phyloP scores from a whole-genome alignment of 2,329 filamentous ascomycete species.

The Cladophialophora immunda region DNA sequence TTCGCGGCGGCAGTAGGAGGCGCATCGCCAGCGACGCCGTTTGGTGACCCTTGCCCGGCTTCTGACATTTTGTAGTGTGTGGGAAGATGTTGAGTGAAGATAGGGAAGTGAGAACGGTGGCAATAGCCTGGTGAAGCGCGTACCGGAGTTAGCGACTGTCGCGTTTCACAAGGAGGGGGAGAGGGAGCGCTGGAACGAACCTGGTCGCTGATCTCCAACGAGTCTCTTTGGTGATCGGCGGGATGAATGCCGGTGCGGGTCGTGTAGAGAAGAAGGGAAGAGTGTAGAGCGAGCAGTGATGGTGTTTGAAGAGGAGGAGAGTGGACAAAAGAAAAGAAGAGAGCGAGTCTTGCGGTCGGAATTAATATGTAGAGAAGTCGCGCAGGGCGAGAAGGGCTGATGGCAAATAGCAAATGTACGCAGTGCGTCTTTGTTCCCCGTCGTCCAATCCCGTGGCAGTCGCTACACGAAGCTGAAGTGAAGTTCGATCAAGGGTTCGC shows the following conservation, averaged over 20 bases:
- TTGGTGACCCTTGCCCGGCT: conserved; percentile 39
- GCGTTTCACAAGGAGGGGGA: not conserved
- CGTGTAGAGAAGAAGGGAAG: not conserved
- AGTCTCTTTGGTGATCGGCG: not conserved
- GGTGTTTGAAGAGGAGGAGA: not conserved
- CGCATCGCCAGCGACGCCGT: conserved; percentile 34
- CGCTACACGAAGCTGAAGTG: not conserved
- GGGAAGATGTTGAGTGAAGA: conserved; percentile 1
- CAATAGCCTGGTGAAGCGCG: conserved; percentile 6
- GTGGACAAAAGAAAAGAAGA: not conserved
- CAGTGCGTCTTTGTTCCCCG: not conserved
- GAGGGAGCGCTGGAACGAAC: not conserved
- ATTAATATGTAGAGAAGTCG: not conserved
- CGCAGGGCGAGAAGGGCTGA: not conserved
- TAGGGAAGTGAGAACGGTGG: not conserved
- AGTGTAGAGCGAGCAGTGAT: not conserved
- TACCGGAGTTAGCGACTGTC: conserved; percentile 15
- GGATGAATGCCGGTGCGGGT: not conserved
- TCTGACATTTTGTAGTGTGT: conserved; percentile 38
- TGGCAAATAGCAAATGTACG: not conserved
- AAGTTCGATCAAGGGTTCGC: not conserved
- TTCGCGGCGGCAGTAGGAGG: conserved; percentile 48
- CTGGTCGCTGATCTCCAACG: not conserved
- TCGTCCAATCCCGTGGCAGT: not conserved
- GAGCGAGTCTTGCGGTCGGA: not conserved